A percentile compares a stretch with the other conserved stretches of the same genome.
Conservation (phyloP, 495 filamentous ascomycete genomes). For the Tuber brumale region DNA sequence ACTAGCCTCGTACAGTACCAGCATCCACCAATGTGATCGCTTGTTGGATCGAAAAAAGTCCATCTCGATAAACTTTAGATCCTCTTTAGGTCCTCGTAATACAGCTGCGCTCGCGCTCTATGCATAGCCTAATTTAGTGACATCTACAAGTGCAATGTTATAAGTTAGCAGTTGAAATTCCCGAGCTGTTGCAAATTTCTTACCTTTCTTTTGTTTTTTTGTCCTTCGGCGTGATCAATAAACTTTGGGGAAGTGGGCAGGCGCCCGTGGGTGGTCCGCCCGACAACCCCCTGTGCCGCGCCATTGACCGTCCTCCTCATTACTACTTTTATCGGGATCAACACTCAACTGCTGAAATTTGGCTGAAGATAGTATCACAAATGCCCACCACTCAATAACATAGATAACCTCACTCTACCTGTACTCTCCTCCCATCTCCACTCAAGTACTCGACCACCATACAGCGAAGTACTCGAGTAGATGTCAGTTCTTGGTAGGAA, state of each 20-base stretch:
- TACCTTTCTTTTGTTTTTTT: neutral
- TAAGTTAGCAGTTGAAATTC: neutral
- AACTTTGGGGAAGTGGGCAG: neutral
- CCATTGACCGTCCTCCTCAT: neutral
- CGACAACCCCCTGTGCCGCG: neutral
- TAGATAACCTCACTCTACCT: neutral
- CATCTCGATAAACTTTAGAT: neutral
- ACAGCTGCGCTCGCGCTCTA: neutral
- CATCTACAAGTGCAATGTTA: neutral
- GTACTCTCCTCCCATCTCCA: neutral
- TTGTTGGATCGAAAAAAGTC: neutral
- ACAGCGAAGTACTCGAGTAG: neutral
- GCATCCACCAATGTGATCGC: neutral
- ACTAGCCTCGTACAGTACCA: neutral
- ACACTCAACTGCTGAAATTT: neutral
- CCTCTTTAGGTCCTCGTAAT: neutral
- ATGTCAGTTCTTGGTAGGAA: neutral
- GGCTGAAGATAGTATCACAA: constrained; percentile 1
- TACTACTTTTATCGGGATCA: neutral
- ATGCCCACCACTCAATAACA: neutral
- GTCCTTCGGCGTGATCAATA: neutral
- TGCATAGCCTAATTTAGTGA: neutral
- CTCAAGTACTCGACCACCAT: neutral
- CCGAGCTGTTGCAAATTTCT: neutral
- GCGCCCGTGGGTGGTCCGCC: neutral